Percentiles rank a stretch among this genome's conserved stretches.
Evolutionary conservation across 768 basidiomycete genomes (phyloP).

Genomic region (Tylopilus rubrobrunneus): DNA sequence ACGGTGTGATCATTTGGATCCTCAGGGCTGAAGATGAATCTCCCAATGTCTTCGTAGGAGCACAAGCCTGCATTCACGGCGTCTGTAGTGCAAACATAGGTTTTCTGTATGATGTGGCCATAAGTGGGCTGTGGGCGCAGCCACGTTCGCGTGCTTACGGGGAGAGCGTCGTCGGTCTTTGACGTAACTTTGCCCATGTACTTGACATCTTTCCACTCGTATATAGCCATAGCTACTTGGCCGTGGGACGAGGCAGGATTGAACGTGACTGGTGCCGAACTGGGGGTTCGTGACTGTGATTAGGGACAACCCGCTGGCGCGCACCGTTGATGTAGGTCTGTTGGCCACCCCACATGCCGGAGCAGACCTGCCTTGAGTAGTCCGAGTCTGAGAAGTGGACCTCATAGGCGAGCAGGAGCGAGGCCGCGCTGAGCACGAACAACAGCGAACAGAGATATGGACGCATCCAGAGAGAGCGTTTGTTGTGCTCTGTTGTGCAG

Average conservation of each 20-base stretch:
- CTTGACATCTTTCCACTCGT: conserved; percentile 87
- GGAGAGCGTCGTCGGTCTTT: conserved; percentile 47
- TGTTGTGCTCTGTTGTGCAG: conserved; percentile 27
- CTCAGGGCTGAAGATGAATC: conserved; percentile 70
- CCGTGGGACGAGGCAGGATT: conserved; percentile 65
- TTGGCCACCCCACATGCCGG: conserved; percentile 86
- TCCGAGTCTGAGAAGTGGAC: conserved; percentile 71
- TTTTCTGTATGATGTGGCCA: conserved; percentile 55
- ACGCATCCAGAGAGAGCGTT: conserved; percentile 23
- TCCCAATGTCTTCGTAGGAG: conserved; percentile 64
- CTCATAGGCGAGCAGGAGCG: conserved; percentile 48
- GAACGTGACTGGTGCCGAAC: conserved; percentile 61
- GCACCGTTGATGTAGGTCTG: conserved; percentile 82
- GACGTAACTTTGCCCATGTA: conserved; percentile 77
- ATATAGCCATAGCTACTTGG: conserved; percentile 90
- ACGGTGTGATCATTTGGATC: conserved; percentile 55
- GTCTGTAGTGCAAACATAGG: conserved; percentile 88
- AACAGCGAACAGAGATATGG: conserved; percentile 20
- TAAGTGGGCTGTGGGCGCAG: conserved; percentile 16
- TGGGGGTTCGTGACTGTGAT: conserved; percentile 17
- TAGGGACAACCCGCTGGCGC: conserved; percentile 6
- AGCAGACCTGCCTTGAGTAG: conserved; percentile 86
- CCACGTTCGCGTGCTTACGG: conserved; percentile 46
- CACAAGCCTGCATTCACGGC: conserved; percentile 75
- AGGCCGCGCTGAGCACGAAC: conserved; percentile 30